phyloP scores from a whole-genome alignment of 805 yeast species.

The Starmerella bombi region DNA sequence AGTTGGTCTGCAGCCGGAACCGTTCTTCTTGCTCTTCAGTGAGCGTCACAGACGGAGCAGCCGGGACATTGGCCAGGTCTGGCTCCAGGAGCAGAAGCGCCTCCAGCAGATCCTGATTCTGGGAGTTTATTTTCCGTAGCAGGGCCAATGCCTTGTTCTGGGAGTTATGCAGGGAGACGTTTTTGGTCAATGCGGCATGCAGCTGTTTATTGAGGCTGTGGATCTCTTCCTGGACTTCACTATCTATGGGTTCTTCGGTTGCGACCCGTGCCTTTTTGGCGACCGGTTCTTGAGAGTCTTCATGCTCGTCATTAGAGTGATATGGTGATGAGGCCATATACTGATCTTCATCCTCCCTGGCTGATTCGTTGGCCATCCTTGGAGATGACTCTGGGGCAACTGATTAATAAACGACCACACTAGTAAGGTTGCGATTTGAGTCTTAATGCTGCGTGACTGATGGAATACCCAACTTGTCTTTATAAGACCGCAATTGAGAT shows the following conservation, averaged over 20 bases:
- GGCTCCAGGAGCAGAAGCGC: background rate
- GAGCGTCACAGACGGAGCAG: background rate
- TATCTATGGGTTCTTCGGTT: background rate
- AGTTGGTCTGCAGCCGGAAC: slow-evolving; percentile 1
- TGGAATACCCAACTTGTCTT: too few relatives aligned
- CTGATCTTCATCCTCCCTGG: background rate
- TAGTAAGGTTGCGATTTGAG: too few relatives aligned
- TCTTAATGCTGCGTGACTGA: too few relatives aligned
- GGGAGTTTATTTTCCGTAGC: slow-evolving; percentile 4
- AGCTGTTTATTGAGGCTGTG: slow-evolving; percentile 4
- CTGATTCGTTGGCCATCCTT: background rate
- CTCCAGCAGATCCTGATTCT: slow-evolving; percentile 13
- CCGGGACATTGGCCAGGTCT: background rate
- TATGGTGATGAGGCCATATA: background rate
- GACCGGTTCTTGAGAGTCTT: background rate
- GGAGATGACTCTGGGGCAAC: too few relatives aligned
- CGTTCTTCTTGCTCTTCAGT: slow-evolving; percentile 6
- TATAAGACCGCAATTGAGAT: too few relatives aligned
- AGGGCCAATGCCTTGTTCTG: slow-evolving; percentile 5
- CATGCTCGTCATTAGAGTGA: background rate
- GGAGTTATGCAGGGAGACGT: slow-evolving; percentile 12
- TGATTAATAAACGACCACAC: too few relatives aligned
- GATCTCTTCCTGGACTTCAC: background rate
- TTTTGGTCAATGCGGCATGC: slow-evolving; percentile 9
- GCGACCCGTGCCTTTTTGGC: background rate